Percentiles rank a stretch among this genome's conserved stretches.
Conservation (phyloP, 345 rosid species). For the Salix viminalis region DNA sequence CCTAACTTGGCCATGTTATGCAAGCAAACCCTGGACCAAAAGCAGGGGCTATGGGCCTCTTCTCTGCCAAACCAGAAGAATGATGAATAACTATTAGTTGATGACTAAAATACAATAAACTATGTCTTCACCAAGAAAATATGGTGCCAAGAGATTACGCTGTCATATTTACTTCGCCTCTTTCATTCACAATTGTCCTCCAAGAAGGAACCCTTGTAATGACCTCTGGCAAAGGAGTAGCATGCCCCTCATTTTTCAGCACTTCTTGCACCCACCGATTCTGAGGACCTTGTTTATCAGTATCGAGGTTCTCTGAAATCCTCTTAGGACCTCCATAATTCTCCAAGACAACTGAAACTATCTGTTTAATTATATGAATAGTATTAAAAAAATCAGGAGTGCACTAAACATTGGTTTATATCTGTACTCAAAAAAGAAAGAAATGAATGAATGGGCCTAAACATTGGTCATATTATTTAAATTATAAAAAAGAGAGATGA, state of each 20-base stretch:
- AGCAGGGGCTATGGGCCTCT: slow-evolving; percentile 68
- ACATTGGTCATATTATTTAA: background rate
- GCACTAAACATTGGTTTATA: background rate
- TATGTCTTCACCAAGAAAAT: slow-evolving; percentile 12
- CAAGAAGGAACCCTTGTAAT: slow-evolving; percentile 59
- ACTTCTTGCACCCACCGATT: slow-evolving; percentile 76
- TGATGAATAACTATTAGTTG: slow-evolving; percentile 11
- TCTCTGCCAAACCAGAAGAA: slow-evolving; percentile 45
- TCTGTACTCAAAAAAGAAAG: background rate
- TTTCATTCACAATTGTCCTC: slow-evolving; percentile 65
- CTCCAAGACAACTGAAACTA: slow-evolving; percentile 85
- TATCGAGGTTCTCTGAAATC: slow-evolving; percentile 38
- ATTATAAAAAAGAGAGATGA: background rate
- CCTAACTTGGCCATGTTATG: slow-evolving; percentile 92
- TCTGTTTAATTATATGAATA: slow-evolving; percentile 37
- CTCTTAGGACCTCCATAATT: slow-evolving; percentile 50
- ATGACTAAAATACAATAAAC: slow-evolving; percentile 4
- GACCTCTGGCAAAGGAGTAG: slow-evolving; percentile 38
- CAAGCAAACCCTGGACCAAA: slow-evolving; percentile 94
- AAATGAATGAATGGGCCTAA: background rate
- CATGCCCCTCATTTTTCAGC: slow-evolving; percentile 63
- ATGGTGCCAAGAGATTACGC: slow-evolving; percentile 44
- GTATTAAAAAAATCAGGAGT: background rate
- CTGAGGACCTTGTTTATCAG: slow-evolving; percentile 26
- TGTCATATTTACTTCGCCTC: slow-evolving; percentile 67